These are phyloP conservation scores for Colletotrichum horii DNA, from an alignment of 2,329 filamentous ascomycete species.

Conservation along the genomic window DNA sequence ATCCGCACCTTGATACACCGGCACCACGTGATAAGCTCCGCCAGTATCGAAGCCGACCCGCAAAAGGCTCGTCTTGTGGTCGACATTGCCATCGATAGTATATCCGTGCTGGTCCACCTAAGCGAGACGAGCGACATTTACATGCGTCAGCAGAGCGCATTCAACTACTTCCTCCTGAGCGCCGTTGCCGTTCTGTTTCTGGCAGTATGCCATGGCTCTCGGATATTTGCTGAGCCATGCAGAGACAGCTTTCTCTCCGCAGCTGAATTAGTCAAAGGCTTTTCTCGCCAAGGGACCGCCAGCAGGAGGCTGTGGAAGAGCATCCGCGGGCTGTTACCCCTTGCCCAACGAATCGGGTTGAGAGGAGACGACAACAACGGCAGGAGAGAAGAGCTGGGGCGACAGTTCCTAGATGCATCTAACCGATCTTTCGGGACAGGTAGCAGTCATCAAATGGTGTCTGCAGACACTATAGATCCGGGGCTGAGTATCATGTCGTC, in stretches of 20 bases:
- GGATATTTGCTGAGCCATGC: slow-evolving; percentile 41
- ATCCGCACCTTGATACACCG: slow-evolving; percentile 48
- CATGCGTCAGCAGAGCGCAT: slow-evolving; percentile 41
- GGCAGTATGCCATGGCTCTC: slow-evolving; percentile 49
- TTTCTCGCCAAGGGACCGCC: slow-evolving; percentile 34
- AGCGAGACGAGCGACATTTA: slow-evolving; percentile 41
- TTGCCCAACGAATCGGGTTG: slow-evolving; percentile 31
- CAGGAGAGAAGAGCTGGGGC: background rate
- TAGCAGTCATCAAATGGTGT: background rate
- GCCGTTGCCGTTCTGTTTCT: slow-evolving; percentile 44
- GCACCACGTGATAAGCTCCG: slow-evolving; percentile 43
- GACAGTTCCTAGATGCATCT: background rate
- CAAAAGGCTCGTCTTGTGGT: slow-evolving; percentile 43
- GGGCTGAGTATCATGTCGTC: background rate
- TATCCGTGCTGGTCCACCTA: slow-evolving; percentile 41
- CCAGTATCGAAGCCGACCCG: slow-evolving; percentile 39
- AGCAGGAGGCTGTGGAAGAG: slow-evolving; percentile 41
- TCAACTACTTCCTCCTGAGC: slow-evolving; percentile 46
- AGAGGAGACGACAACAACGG: background rate
- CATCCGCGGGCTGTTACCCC: slow-evolving; percentile 36
- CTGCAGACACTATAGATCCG: background rate
- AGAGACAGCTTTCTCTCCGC: slow-evolving; percentile 36
- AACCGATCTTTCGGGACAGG: background rate
- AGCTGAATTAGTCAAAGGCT: slow-evolving; percentile 33
- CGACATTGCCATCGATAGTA: slow-evolving; percentile 35